Percentiles rank a stretch among this genome's conserved stretches.
Conservation (phyloP, 2,329 filamentous ascomycete genomes). For the Pseudocercospora cruenta region DNA sequence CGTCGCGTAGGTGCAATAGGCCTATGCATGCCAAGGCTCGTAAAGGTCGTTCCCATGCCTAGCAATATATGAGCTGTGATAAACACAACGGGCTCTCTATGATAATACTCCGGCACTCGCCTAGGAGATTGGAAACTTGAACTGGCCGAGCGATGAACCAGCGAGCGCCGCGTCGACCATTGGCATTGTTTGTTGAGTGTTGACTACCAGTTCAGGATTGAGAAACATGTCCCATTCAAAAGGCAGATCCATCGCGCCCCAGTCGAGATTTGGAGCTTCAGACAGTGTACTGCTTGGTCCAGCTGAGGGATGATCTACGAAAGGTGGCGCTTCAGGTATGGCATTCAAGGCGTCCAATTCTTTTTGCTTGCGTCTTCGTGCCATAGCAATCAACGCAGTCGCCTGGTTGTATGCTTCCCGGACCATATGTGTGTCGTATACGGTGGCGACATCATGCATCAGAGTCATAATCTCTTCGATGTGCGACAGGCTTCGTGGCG, state of each 20-base stretch:
- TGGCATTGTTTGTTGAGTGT: constrained; percentile 24
- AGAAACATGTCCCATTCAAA: constrained; percentile 43
- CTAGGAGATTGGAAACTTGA: constrained; percentile 19
- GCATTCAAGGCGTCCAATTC: constrained; percentile 37
- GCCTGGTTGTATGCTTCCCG: constrained; percentile 44
- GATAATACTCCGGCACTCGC: not conserved
- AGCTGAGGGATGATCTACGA: constrained; percentile 36
- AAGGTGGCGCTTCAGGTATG: constrained; percentile 32
- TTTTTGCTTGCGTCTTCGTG: constrained; percentile 37
- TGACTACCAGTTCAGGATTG: constrained; percentile 39
- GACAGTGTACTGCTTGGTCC: constrained; percentile 33
- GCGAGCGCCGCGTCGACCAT: constrained; percentile 24
- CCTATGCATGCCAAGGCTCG: not conserved
- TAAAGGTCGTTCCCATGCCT: not conserved
- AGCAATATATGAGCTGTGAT: not conserved
- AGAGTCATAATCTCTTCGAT: constrained; percentile 44
- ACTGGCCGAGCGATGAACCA: constrained; percentile 14
- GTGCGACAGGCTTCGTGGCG: constrained; percentile 40
- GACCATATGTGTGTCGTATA: constrained; percentile 43
- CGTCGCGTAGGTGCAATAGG: not conserved
- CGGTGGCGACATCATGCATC: constrained; percentile 43
- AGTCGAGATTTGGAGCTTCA: constrained; percentile 38
- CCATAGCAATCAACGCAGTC: constrained; percentile 37
- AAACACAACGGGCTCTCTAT: not conserved
- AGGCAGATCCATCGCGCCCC: constrained; percentile 36